Evolutionary conservation across 208 protist genomes (phyloP).

Genomic region (Acanthamoeba culbertsoni): DNA sequence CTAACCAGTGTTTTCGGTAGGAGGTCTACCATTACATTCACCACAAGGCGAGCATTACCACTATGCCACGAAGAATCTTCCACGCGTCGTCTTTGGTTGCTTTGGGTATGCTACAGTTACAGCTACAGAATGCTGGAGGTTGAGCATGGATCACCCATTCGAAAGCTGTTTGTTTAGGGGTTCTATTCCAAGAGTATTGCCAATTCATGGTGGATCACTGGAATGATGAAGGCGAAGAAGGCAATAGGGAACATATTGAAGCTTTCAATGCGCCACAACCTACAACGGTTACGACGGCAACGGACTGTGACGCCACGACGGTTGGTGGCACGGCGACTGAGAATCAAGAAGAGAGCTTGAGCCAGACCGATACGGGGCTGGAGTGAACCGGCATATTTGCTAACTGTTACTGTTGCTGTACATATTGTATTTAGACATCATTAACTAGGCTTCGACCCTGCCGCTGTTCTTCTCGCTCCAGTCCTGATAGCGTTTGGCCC

Average conservation of each 20-base stretch:
- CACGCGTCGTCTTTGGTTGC: neutral
- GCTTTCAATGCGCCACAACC: too few relatives aligned
- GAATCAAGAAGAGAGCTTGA: too few relatives aligned
- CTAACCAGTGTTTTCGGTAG: neutral
- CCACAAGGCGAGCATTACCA: neutral
- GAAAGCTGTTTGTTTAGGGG: neutral
- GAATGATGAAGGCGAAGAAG: neutral
- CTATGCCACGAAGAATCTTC: neutral
- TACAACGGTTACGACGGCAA: too few relatives aligned
- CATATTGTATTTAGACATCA: neutral
- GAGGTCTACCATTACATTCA: neutral
- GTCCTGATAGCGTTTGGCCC: neutral
- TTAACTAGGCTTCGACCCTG: neutral
- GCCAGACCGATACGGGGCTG: too few relatives aligned
- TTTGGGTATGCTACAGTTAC: neutral
- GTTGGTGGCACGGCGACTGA: too few relatives aligned
- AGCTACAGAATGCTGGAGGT: too few relatives aligned
- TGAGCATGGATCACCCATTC: neutral
- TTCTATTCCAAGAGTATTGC: neutral
- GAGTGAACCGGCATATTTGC: too few relatives aligned
- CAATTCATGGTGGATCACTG: neutral
- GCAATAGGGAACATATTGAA: too few relatives aligned
- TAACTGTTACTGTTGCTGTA: too few relatives aligned
- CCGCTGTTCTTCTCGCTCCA: slow-evolving; percentile 37
- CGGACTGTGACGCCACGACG: too few relatives aligned